A percentile compares a stretch with the other conserved stretches of the same genome.
These are phyloP conservation scores for Populus trichocarpa DNA, from an alignment of 441 rosid species.

Conservation along the genomic window DNA sequence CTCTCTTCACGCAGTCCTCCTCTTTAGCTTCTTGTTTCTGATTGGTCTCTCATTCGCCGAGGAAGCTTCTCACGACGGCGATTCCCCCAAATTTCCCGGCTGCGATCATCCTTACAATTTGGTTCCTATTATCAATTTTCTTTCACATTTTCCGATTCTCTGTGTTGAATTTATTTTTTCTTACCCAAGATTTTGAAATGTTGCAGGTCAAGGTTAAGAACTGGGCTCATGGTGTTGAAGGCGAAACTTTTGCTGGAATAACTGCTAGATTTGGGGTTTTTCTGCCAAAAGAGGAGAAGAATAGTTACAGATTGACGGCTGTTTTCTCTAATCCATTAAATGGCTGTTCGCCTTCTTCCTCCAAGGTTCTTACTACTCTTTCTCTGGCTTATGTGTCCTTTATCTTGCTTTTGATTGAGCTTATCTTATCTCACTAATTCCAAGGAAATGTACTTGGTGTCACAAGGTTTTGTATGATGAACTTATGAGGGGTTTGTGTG, in stretches of 20 bases:
- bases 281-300: constrained; percentile 51
- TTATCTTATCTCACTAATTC: background rate
- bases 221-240: constrained; percentile 62
- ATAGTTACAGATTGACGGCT: constrained; percentile 49
- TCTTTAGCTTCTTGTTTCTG: constrained; percentile 6
- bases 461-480: background rate
- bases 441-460: background rate
- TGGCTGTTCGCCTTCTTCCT: constrained; percentile 66
- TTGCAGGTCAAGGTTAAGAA: constrained; percentile 73
- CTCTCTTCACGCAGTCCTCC: background rate
- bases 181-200: background rate
- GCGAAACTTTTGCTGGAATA: constrained; percentile 50
- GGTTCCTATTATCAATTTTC: background rate
- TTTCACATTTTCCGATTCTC: no score
- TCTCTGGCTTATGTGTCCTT: background rate
- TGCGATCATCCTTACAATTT: constrained; percentile 18
- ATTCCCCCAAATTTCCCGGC: constrained; percentile 21
- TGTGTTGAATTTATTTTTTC: background rate
- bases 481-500: background rate
- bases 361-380: constrained; percentile 49
- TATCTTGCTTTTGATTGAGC: background rate
- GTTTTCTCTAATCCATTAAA: constrained; percentile 59
- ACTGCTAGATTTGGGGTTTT: constrained; percentile 73
- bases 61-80: constrained; percentile 14
- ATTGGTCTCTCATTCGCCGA: constrained; percentile 10